Evolutionary conservation across 805 yeast genomes (phyloP).

Genomic region (Wickerhamiella sergipiensis): DNA sequence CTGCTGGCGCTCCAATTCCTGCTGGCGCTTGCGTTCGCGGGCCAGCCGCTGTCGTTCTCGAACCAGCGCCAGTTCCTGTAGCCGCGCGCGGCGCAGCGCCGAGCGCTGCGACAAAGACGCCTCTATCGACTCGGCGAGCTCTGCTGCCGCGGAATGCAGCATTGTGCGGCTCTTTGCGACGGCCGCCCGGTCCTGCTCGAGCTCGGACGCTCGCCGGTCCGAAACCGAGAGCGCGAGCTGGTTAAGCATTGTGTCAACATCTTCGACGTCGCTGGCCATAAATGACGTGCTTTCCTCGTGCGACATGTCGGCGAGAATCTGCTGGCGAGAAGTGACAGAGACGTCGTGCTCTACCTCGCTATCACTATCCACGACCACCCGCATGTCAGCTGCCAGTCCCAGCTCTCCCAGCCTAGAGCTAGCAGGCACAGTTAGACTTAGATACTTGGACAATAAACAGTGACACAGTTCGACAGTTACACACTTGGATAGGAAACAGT

Average conservation of each 20-base stretch:
- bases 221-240: neutral
- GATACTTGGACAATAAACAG: too few relatives aligned
- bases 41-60: constrained; percentile 4
- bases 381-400: neutral
- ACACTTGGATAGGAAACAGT: too few relatives aligned
- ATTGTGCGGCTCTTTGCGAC: neutral
- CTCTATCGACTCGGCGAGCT: neutral
- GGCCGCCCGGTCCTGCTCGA: neutral
- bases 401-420: too few relatives aligned
- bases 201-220: neutral
- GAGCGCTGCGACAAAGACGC: neutral
- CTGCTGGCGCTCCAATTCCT: constrained; percentile 1
- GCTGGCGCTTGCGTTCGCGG: neutral
- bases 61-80: neutral
- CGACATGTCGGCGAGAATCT: neutral
- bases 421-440: too few relatives aligned
- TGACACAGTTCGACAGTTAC: too few relatives aligned
- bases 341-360: neutral
- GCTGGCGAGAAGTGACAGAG: neutral
- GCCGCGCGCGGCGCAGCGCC: neutral
- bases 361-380: neutral
- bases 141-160: neutral
- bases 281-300: neutral
- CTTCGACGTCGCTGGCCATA: neutral
- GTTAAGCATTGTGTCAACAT: neutral